Percentiles rank a stretch among this genome's conserved stretches.
phyloP scores from a whole-genome alignment of 371 early-diverging fungal genomes.

The Rhizopus stolonifer region DNA sequence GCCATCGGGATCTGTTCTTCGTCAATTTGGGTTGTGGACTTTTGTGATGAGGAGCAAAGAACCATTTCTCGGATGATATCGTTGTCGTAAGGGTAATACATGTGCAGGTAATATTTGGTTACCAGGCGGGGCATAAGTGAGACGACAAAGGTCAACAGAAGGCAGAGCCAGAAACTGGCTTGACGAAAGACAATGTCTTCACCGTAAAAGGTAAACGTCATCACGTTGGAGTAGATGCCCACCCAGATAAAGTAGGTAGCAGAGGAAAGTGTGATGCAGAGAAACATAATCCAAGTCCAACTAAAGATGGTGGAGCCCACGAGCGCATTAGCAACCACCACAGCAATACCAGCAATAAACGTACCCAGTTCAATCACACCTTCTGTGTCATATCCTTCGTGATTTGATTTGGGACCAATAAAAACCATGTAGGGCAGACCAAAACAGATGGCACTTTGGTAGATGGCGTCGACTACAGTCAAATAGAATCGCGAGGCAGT shows the following conservation, averaged over 20 bases:
- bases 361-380: slow-evolving; percentile 79
- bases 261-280: slow-evolving; percentile 61
- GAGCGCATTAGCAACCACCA: slow-evolving; percentile 82
- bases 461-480: slow-evolving; percentile 84
- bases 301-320: slow-evolving; percentile 77
- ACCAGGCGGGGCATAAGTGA: slow-evolving; percentile 55
- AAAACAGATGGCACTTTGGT: slow-evolving; percentile 87
- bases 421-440: slow-evolving; percentile 64
- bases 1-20: slow-evolving; percentile 12
- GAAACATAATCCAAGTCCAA: slow-evolving; percentile 78
- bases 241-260: slow-evolving; percentile 55
- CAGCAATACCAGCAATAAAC: slow-evolving; percentile 73
- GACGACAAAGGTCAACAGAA: slow-evolving; percentile 49
- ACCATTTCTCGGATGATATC: slow-evolving; percentile 64
- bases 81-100: slow-evolving; percentile 59
- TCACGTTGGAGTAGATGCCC: slow-evolving; percentile 44
- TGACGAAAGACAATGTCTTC: slow-evolving; percentile 54
- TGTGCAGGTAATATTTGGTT: slow-evolving; percentile 51
- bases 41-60: slow-evolving; percentile 15
- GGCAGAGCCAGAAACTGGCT: slow-evolving; percentile 57
- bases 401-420: slow-evolving; percentile 49
- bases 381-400: slow-evolving; percentile 60
- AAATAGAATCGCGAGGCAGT: slow-evolving; percentile 79
- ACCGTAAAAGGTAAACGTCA: slow-evolving; percentile 44
- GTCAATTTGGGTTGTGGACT: neutral